Evolutionary conservation across 176 grass and related monocot genomes (phyloP).

Genomic region (Chloris gayana): DNA sequence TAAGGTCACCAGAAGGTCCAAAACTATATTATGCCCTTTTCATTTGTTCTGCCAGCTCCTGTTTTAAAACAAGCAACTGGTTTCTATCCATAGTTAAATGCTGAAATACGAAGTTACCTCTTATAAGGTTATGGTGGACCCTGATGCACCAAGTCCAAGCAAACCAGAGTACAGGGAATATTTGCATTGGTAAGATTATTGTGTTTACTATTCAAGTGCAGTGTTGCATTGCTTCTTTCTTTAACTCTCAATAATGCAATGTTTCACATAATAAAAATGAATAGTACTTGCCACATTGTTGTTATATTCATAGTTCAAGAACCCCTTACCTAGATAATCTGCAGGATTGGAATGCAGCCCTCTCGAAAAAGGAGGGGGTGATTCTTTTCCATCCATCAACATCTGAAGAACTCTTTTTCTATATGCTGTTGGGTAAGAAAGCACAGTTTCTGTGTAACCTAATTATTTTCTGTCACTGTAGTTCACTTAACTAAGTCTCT

Average conservation of each 20-base stretch:
- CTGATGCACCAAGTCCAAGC: constrained; percentile 97
- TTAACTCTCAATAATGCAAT: constrained; percentile 2
- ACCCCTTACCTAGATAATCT: constrained; percentile 63
- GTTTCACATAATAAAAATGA: constrained; percentile 11
- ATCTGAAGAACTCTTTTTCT: constrained; percentile 62
- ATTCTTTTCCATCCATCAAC: constrained; percentile 68
- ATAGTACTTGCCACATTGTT: constrained; percentile 42
- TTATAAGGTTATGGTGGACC: constrained; percentile 95
- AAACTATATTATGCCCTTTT: not conserved
- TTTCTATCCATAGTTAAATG: constrained; percentile 26
- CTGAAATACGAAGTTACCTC: constrained; percentile 37
- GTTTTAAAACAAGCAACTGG: constrained; percentile 18
- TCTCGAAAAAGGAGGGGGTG: constrained; percentile 72
- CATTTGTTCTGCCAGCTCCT: constrained; percentile 1
- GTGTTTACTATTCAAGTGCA: constrained; percentile 36
- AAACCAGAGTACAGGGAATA: constrained; percentile 96
- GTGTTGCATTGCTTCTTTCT: constrained; percentile 4
- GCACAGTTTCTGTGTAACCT: constrained; percentile 40
- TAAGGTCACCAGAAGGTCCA: not conserved
- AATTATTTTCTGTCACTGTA: constrained; percentile 33
- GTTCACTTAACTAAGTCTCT: constrained; percentile 30
- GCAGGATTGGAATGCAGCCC: constrained; percentile 77
- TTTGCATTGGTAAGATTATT: constrained; percentile 80
- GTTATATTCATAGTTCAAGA: constrained; percentile 56
- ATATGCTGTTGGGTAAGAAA: constrained; percentile 67